phyloP scores from a whole-genome alignment of 164 flowering plant species.

The Dillenia turbinata region DNA sequence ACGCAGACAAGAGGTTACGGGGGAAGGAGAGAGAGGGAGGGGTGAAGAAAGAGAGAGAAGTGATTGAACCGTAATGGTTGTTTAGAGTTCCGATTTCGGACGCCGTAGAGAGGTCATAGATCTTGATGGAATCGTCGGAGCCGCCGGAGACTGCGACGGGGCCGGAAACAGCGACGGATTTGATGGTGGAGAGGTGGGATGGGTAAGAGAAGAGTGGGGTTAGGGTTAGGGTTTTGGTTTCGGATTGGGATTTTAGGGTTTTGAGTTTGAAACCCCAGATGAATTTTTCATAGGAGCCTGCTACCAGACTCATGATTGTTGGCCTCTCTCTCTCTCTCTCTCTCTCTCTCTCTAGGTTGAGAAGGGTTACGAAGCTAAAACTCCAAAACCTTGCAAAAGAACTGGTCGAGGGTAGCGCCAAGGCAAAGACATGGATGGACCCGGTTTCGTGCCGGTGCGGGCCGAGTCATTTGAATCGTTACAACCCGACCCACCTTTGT shows the following conservation, averaged over 20 bases:
- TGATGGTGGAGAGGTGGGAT: slow-evolving; percentile 69
- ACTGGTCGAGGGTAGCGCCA: too few relatives aligned
- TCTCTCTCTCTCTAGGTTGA: too few relatives aligned
- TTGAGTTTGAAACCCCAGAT: slow-evolving; percentile 82
- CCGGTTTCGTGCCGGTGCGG: too few relatives aligned
- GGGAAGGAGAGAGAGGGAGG: slow-evolving; percentile 62
- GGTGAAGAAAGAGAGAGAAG: slow-evolving; percentile 64
- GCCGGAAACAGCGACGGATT: slow-evolving; percentile 59
- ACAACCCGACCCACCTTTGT: too few relatives aligned
- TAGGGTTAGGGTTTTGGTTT: slow-evolving; percentile 27
- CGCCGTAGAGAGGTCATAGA: slow-evolving; percentile 65
- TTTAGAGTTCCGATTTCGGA: slow-evolving; percentile 70
- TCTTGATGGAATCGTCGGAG: slow-evolving; percentile 69
- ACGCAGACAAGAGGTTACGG: slow-evolving; percentile 65
- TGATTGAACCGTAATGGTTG: slow-evolving; percentile 52
- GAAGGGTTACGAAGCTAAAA: too few relatives aligned
- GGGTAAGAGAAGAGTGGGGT: slow-evolving; percentile 77
- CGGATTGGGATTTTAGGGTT: slow-evolving; percentile 19
- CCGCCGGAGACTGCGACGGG: slow-evolving; percentile 74
- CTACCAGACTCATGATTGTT: slow-evolving; percentile 53
- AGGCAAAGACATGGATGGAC: too few relatives aligned
- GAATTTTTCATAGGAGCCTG: slow-evolving; percentile 90
- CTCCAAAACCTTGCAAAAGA: too few relatives aligned
- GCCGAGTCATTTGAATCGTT: too few relatives aligned
- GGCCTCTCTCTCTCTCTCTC: neutral